These are phyloP conservation scores for Diaporthe helianthi DNA, from an alignment of 2,329 filamentous ascomycete species.

Conservation along the genomic window DNA sequence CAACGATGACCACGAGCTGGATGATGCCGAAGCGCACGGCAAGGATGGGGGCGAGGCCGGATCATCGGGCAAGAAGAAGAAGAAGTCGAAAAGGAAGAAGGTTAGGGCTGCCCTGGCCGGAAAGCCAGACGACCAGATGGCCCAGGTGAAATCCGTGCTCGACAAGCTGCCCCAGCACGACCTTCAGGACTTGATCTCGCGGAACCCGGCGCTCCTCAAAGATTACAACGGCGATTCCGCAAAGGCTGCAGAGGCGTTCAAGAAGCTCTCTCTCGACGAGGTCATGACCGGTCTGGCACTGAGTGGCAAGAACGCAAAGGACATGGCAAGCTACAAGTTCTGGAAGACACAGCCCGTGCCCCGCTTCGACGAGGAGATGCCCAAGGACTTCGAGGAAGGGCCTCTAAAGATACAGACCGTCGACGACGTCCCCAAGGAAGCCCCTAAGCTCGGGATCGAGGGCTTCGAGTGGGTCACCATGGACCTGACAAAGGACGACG, in stretches of 20 bases:
- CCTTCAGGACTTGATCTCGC: conserved; percentile 70
- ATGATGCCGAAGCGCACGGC: conserved; percentile 39
- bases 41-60: conserved; percentile 37
- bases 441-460: conserved; percentile 71
- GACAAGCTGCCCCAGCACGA: conserved; percentile 62
- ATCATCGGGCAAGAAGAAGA: conserved; percentile 66
- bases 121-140: conserved; percentile 46
- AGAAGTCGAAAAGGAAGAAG: conserved; percentile 71
- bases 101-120: conserved; percentile 54
- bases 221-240: conserved; percentile 52
- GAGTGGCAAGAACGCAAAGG: conserved; percentile 87
- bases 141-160: conserved; percentile 58
- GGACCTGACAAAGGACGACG: conserved; percentile 78
- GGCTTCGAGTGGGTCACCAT: conserved; percentile 96
- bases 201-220: conserved; percentile 75
- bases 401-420: conserved; percentile 82
- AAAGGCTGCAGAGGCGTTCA: conserved; percentile 60
- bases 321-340: conserved; percentile 98
- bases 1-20: conserved; percentile 47
- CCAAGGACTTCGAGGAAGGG: conserved; percentile 72
- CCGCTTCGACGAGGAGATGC: conserved; percentile 70
- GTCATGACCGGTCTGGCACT: conserved; percentile 78
- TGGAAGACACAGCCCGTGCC: conserved; percentile 98
- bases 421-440: conserved; percentile 80
- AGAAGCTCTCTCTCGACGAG: conserved; percentile 71